Conservation (phyloP, 2,329 filamentous ascomycete species). For the Pseudodiploospora longispora region DNA sequence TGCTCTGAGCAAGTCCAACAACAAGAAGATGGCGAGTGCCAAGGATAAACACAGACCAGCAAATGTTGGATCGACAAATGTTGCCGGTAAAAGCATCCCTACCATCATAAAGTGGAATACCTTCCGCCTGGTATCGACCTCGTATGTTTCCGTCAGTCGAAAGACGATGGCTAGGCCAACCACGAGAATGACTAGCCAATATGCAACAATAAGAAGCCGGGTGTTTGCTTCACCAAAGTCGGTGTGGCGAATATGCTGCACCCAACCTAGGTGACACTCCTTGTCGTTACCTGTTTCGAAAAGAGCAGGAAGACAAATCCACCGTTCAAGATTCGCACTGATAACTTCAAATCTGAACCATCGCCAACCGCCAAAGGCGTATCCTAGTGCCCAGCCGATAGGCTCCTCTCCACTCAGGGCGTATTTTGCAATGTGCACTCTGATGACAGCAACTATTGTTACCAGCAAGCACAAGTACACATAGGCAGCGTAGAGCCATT, state of each 20-base stretch:
- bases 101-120: conserved; percentile 99
- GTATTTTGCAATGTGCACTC: conserved; percentile 56
- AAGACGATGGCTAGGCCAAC: conserved; percentile 69
- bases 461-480: conserved; percentile 61
- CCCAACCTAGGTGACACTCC: conserved; percentile 47
- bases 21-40: conserved; percentile 73
- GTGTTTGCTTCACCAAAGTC: conserved; percentile 70
- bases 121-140: conserved; percentile 93
- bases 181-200: conserved; percentile 64
- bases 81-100: conserved; percentile 81
- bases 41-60: conserved; percentile 71
- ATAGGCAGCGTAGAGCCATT: conserved; percentile 76
- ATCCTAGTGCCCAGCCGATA: conserved; percentile 86
- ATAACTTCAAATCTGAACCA: conserved; percentile 65
- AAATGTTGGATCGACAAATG: conserved; percentile 80
- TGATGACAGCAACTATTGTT: conserved; percentile 63
- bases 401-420: conserved; percentile 71
- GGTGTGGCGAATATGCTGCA: conserved; percentile 55
- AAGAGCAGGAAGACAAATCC: conserved; percentile 62
- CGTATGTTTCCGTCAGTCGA: conserved; percentile 64
- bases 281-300: conserved; percentile 19
- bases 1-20: conserved; percentile 82
- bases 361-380: conserved; percentile 73
- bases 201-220: conserved; percentile 65
- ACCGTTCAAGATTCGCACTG: conserved; percentile 58